Percentiles rank a stretch among this genome's conserved stretches.
Conservation (phyloP, 1,139 yeast genomes). For the Pichia sp. region DNA sequence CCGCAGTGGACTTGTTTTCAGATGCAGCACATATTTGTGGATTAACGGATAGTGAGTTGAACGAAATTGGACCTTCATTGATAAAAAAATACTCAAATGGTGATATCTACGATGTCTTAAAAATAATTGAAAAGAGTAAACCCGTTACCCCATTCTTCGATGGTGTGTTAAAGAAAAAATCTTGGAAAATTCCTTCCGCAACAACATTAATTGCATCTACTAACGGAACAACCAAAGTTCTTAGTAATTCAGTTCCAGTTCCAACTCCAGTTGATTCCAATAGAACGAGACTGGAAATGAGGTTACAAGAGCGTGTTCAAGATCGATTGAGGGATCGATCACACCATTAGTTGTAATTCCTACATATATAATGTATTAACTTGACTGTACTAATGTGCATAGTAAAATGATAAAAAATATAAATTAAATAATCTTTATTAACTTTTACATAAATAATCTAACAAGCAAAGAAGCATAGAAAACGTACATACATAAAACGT, state of each 20-base stretch:
- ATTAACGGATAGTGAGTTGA: constrained; percentile 12
- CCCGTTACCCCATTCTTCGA: constrained; percentile 16
- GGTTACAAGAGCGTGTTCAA: constrained; percentile 26
- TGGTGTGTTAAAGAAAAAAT: constrained; percentile 14
- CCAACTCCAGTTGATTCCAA: constrained; percentile 21
- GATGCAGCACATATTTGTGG: constrained; percentile 16
- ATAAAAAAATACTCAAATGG: constrained; percentile 13
- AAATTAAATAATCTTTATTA: too few species aligned
- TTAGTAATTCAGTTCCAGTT: neutral
- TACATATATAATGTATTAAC: too few species aligned
- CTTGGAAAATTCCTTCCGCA: constrained; percentile 9
- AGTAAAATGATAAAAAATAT: too few species aligned
- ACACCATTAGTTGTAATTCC: too few species aligned
- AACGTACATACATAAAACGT: neutral
- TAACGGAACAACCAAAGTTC: neutral
- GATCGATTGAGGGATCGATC: constrained; percentile 23
- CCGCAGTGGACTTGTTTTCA: constrained; percentile 10
- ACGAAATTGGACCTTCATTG: constrained; percentile 12
- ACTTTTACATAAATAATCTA: too few species aligned
- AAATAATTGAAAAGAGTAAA: constrained; percentile 1
- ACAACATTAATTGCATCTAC: neutral
- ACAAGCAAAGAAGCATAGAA: too few species aligned
- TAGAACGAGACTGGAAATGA: constrained; percentile 29
- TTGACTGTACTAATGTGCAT: too few species aligned
- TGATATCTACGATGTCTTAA: constrained; percentile 10